Percentiles rank a stretch among this genome's conserved stretches.
phyloP scores from a whole-genome alignment of 2,329 filamentous ascomycete genomes.

The Blastomyces silverae region DNA sequence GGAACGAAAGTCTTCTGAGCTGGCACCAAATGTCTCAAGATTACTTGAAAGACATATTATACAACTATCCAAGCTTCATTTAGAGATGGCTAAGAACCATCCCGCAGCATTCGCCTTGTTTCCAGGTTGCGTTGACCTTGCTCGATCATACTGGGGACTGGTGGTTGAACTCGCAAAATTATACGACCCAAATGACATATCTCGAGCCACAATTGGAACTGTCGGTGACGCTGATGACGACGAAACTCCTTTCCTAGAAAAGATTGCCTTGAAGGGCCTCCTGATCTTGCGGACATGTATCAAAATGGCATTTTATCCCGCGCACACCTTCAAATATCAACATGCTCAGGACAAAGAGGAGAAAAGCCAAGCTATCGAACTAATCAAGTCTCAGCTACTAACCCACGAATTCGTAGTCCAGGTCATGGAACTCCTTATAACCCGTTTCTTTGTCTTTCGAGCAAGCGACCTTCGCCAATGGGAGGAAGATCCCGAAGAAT shows the following conservation, averaged over 20 bases:
- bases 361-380: conserved; percentile 59
- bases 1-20: conserved; percentile 49
- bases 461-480: conserved; percentile 80
- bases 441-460: conserved; percentile 80
- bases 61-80: conserved; percentile 85
- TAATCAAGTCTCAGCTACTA: conserved; percentile 67
- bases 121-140: conserved; percentile 69
- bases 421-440: conserved; percentile 78
- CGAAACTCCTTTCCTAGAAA: conserved; percentile 59
- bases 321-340: conserved; percentile 76
- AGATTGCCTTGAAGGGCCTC: conserved; percentile 73
- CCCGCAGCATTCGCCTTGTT: conserved; percentile 76
- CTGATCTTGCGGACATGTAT: conserved; percentile 75
- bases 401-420: conserved; percentile 69
- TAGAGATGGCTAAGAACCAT: conserved; percentile 74
- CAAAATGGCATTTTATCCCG: conserved; percentile 74
- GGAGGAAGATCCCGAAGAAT: conserved; percentile 92
- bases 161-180: conserved; percentile 68
- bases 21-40: conserved; percentile 49
- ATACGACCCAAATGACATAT: conserved; percentile 37
- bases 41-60: conserved; percentile 78
- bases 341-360: conserved; percentile 68
- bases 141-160: conserved; percentile 78
- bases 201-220: conserved; percentile 33
- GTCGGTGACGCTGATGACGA: conserved; percentile 46